phyloP scores from a whole-genome alignment of 495 filamentous ascomycete genomes.

The Neurospora discreta region DNA sequence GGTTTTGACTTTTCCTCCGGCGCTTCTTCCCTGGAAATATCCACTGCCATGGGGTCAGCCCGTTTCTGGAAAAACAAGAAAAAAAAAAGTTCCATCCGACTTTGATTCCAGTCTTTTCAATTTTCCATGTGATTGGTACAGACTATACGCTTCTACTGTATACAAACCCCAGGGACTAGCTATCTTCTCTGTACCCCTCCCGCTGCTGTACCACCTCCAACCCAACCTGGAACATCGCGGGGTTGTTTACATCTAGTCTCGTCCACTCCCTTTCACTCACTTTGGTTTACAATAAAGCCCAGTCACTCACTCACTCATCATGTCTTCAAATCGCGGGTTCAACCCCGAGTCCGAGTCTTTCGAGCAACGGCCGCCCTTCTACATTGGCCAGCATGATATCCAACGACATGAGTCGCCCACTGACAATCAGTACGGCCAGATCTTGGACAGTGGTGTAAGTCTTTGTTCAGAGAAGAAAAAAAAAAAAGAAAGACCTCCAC shows the following conservation, averaged over 20 bases:
- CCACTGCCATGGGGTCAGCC: not conserved
- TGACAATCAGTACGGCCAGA: slow-evolving; percentile 50
- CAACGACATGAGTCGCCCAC: slow-evolving; percentile 50
- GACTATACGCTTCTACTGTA: not conserved
- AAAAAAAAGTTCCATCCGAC: not conserved
- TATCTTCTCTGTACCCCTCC: not conserved
- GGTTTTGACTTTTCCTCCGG: not conserved
- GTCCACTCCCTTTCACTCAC: not conserved
- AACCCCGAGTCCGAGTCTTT: slow-evolving; percentile 41
- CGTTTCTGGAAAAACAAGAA: not conserved
- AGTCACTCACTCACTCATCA: not conserved
- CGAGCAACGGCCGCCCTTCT: slow-evolving; percentile 49
- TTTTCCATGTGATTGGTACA: not conserved
- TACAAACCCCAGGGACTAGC: not conserved
- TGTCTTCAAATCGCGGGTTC: slow-evolving; percentile 15
- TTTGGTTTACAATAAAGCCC: not conserved
- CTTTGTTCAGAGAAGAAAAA: not conserved
- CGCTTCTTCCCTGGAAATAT: not conserved
- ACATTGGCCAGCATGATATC: slow-evolving; percentile 76
- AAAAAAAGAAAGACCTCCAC: not conserved
- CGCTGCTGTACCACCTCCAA: not conserved
- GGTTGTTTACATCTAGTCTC: not conserved
- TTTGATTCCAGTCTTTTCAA: not conserved
- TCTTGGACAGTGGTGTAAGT: slow-evolving; percentile 54
- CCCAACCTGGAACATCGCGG: not conserved